Base-by-base conservation (phyloP, 2,329 filamentous ascomycete species). In the Colletotrichum sp. region DNA sequence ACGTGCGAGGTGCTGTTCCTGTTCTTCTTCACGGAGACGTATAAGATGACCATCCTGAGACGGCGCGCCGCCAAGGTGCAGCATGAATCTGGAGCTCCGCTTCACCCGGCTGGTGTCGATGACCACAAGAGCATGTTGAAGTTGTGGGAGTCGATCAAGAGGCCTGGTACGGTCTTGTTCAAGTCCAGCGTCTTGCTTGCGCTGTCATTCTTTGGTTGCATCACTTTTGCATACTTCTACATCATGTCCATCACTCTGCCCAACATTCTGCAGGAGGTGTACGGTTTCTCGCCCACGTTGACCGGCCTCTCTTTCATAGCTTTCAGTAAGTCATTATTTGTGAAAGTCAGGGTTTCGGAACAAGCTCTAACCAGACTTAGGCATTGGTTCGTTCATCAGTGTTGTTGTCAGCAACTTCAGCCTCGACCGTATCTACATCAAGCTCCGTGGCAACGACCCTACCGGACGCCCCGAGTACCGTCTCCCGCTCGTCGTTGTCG, bases 21-120 rank as follows among this genome's bases (percentile, higher is more conserved):
- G 9, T 83, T 83, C 1, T 87, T 84, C 79, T 91, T 90, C 79
- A 83, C 87, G 8, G 92, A 94, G 83, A 93, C 92, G 15, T 93
- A 93, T 82, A 89, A 88, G 79, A 86, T 91, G 55, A 83, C 87
- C 2, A 91, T 93, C 61, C 82, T 93, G 57, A 82, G 86, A 58
- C 84, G 84, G 5, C 83, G 86, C 67, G 88, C 84, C 8, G 81
- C 80, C 24, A 80, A 79, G 58, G 74, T 84, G 72, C 80, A 82
- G 24, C 60, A 60, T 7, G 83, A 83, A 65, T 83, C 82, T 3
- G 83, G 82, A 2, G 64, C 64, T 15, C 36, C 70, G 26, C 34
- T 75, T 12, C 73, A 65, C 36, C 70, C 73, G 21, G 73, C 73
- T 28, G 64, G 57, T 12, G 70, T 76, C 3, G 74, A 76, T 57